These are phyloP conservation scores for Sechiopsis laciniata DNA, from an alignment of 306 rosid genomes.

Conservation along the genomic window DNA sequence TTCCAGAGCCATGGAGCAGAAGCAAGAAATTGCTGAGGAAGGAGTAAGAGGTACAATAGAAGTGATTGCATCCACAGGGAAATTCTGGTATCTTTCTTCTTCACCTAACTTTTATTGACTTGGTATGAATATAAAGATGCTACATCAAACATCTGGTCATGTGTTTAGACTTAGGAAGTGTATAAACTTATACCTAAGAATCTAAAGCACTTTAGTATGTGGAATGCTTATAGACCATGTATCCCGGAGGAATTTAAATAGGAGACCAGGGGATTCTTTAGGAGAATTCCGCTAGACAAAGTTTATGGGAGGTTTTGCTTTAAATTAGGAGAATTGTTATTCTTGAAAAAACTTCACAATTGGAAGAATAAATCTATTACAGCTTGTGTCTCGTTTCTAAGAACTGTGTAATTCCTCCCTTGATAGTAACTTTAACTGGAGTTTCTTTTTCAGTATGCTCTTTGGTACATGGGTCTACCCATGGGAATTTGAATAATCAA, in stretches of 20 bases:
- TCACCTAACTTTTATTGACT: constrained; percentile 8
- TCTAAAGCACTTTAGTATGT: background rate
- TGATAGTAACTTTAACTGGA: too few species aligned
- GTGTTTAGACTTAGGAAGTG: background rate
- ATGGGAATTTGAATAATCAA: background rate
- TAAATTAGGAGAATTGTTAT: background rate
- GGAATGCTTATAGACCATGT: background rate
- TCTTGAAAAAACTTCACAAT: background rate
- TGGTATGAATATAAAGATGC: background rate
- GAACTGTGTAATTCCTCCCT: too few species aligned
- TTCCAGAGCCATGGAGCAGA: constrained; percentile 29
- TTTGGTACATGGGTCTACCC: too few species aligned
- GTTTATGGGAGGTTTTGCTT: background rate
- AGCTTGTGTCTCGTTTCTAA: too few species aligned
- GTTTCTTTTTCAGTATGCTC: too few species aligned
- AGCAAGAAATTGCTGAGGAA: constrained; percentile 28
- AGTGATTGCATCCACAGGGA: constrained; percentile 54
- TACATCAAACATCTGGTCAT: background rate
- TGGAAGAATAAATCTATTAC: background rate
- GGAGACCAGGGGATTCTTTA: background rate
- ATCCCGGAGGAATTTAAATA: background rate
- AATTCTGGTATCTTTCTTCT: constrained; percentile 38
- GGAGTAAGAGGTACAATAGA: constrained; percentile 37
- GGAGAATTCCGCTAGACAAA: background rate
- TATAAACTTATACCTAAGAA: background rate